These are phyloP conservation scores for Tylopilus vinaceipallidus DNA, from an alignment of 768 basidiomycete genomes.

Conservation along the genomic window DNA sequence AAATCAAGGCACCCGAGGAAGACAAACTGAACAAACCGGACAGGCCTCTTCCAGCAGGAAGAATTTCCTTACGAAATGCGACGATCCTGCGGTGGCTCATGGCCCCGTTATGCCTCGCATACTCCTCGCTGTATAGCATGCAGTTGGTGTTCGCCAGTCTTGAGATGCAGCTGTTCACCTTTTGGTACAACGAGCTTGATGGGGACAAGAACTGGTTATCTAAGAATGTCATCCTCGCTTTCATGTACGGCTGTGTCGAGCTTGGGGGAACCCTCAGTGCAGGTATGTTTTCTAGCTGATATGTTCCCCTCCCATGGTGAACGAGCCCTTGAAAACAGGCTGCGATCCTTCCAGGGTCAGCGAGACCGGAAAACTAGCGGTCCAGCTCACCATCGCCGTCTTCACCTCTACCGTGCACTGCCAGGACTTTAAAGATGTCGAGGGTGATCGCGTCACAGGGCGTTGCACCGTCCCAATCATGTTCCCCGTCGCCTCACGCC, in stretches of 20 bases:
- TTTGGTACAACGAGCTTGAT: conserved; percentile 39
- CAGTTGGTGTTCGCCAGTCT: conserved; percentile 34
- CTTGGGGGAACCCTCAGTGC: conserved; percentile 39
- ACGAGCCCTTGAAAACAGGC: conserved; percentile 18
- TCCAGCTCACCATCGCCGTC: conserved; percentile 37
- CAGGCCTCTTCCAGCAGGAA: conserved; percentile 44
- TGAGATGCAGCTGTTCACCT: conserved; percentile 31
- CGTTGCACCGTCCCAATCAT: conserved; percentile 45
- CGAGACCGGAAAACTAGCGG: conserved; percentile 29
- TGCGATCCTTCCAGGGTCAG: conserved; percentile 25
- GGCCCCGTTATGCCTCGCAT: conserved; percentile 34
- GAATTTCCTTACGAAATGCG: conserved; percentile 37
- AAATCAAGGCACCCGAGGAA: conserved; percentile 40
- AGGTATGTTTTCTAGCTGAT: conserved; percentile 22
- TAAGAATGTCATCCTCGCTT: conserved; percentile 39
- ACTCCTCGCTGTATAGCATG: conserved; percentile 33
- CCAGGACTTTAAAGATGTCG: conserved; percentile 47
- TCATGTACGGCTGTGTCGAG: conserved; percentile 38
- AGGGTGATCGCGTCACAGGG: conserved; percentile 41
- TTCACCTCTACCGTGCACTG: conserved; percentile 47
- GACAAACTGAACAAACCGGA: conserved; percentile 45
- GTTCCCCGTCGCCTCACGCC: conserved; percentile 37
- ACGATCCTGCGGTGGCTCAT: conserved; percentile 36
- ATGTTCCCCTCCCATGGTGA: not conserved
- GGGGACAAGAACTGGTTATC: conserved; percentile 39